These are phyloP conservation scores for Aspergillus neoniger DNA, from an alignment of 2,329 filamentous ascomycete species.

Conservation along the genomic window DNA sequence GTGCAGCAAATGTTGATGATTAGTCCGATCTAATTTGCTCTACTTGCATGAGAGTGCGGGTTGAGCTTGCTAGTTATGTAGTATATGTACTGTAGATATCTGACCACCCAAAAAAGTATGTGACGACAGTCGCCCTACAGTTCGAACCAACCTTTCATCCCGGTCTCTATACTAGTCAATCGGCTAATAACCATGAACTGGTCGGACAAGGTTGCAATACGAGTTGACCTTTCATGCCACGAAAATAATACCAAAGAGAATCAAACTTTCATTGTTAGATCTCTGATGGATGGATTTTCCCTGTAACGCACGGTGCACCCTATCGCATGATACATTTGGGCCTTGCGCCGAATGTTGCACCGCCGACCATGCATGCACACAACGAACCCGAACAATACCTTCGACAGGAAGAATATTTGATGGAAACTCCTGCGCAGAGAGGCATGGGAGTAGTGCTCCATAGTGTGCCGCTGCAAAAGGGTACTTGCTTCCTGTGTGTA, in stretches of 20 bases:
- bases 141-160: not conserved
- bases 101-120: not conserved
- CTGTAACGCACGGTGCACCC: conserved; percentile 3
- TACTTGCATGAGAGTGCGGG: not conserved
- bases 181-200: not conserved
- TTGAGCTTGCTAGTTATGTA: not conserved
- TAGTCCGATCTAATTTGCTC: not conserved
- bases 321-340: not conserved
- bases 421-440: not conserved
- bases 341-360: not conserved
- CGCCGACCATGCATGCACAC: not conserved
- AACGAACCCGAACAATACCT: not conserved
- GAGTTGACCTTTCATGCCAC: not conserved
- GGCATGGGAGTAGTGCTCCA: not conserved
- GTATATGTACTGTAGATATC: not conserved
- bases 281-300: not conserved
- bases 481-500: too few relatives aligned
- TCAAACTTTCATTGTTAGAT: not conserved
- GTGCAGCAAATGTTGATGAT: not conserved
- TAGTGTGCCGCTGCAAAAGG: not conserved
- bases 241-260: not conserved
- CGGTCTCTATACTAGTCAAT: not conserved
- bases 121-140: not conserved
- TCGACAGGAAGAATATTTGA: not conserved
- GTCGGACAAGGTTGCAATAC: not conserved